Evolutionary conservation across 2,329 filamentous ascomycete genomes (phyloP).

Genomic region (Diplocarpon rosae): DNA sequence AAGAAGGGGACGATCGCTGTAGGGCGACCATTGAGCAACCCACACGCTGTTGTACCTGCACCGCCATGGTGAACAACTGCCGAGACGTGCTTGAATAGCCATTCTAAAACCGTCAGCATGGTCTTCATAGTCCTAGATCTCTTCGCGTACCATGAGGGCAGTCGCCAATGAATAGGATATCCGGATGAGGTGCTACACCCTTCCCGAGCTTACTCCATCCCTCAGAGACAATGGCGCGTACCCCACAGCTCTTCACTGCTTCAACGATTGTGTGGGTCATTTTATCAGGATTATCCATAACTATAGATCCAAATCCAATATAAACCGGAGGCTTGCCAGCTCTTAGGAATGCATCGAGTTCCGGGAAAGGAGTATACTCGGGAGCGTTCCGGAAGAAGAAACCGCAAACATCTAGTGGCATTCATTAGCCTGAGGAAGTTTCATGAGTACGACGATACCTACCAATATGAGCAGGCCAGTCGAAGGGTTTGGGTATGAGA

Average conservation of each 20-base stretch:
- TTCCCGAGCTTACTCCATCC: conserved; percentile 29
- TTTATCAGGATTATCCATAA: conserved; percentile 27
- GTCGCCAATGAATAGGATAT: conserved; percentile 10
- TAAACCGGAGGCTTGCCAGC: conserved; percentile 15
- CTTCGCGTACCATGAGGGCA: conserved; percentile 5
- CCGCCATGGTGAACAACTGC: conserved; percentile 6
- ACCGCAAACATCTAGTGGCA: conserved; percentile 45
- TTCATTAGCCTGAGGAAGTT: neutral
- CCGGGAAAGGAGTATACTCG: conserved; percentile 31
- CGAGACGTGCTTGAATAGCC: conserved; percentile 28
- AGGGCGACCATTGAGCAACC: conserved; percentile 28
- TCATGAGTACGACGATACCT: neutral
- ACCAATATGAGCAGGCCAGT: conserved; percentile 14
- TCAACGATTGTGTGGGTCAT: conserved; percentile 29
- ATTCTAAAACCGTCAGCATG: conserved; percentile 15
- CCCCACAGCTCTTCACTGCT: conserved; percentile 25
- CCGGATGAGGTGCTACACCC: neutral
- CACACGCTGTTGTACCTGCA: conserved; percentile 25
- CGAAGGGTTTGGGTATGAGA: conserved; percentile 12
- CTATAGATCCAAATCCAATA: conserved; percentile 18
- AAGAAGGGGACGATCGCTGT: conserved; percentile 33
- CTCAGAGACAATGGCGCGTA: conserved; percentile 29
- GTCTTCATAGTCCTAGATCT: too few species aligned
- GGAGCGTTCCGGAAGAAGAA: conserved; percentile 62
- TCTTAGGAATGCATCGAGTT: conserved; percentile 12